These are phyloP conservation scores for Balamuthia mandrillaris DNA, from an alignment of 208 protist genomes.

Conservation along the genomic window DNA sequence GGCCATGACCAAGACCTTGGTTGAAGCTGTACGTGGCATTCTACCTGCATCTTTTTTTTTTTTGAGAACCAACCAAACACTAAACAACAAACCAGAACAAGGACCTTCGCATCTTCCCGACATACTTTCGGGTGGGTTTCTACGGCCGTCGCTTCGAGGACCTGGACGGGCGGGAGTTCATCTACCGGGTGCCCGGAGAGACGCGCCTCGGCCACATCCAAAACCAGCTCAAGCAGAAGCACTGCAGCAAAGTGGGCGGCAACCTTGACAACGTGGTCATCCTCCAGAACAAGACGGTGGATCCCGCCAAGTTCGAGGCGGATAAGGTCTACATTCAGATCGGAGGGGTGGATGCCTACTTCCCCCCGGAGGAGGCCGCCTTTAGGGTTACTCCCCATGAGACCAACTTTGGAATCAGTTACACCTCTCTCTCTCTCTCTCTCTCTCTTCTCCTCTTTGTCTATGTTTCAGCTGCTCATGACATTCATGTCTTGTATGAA, in stretches of 20 bases:
- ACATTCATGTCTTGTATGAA: not conserved
- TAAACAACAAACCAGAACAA: not conserved
- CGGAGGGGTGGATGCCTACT: not conserved
- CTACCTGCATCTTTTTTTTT: not conserved
- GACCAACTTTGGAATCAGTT: slow-evolving; percentile 12
- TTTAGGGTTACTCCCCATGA: not conserved
- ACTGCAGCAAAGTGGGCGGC: not conserved
- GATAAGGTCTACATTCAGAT: slow-evolving; percentile 11
- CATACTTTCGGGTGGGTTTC: slow-evolving; percentile 63
- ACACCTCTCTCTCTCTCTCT: not conserved
- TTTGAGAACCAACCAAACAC: not conserved
- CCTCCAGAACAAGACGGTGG: slow-evolving; percentile 19
- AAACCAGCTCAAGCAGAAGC: slow-evolving; percentile 4
- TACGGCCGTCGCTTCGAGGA: slow-evolving; percentile 32
- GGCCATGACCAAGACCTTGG: not conserved
- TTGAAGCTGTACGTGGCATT: not conserved
- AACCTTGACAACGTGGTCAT: not conserved
- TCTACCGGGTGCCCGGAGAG: not conserved
- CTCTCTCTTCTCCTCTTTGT: not conserved
- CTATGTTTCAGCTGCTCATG: not conserved
- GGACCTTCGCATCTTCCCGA: slow-evolving; percentile 40
- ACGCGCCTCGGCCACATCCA: not conserved
- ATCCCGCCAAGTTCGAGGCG: not conserved
- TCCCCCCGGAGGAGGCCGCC: not conserved
- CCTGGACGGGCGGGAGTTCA: not conserved